phyloP scores from a whole-genome alignment of 768 basidiomycete genomes.

The Scleroderma bovista region DNA sequence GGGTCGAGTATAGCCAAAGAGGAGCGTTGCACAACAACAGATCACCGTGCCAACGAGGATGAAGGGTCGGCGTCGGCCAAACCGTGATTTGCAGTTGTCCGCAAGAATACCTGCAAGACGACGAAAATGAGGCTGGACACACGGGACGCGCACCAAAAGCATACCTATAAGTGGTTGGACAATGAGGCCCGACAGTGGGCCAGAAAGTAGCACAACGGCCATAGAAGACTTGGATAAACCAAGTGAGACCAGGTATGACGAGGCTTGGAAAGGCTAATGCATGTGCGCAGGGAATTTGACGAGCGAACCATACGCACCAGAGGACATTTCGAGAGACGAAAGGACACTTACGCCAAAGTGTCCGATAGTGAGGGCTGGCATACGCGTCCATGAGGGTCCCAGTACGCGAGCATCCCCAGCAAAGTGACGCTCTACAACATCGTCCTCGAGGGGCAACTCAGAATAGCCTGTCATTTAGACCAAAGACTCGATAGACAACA shows the following conservation, averaged over 20 bases:
- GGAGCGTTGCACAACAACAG: constrained; percentile 65
- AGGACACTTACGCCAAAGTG: background rate
- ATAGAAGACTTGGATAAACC: constrained; percentile 82
- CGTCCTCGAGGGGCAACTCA: no score
- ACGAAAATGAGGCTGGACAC: background rate
- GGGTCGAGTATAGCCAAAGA: constrained; percentile 76
- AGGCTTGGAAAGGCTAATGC: constrained; percentile 33
- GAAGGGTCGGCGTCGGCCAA: constrained; percentile 82
- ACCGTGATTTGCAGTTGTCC: constrained; percentile 77
- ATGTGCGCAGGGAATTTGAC: background rate
- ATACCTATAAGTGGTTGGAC: constrained; percentile 86
- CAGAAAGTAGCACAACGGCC: constrained; percentile 89
- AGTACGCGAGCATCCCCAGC: background rate
- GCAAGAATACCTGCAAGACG: constrained; percentile 51
- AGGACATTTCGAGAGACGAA: background rate
- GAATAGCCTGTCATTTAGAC: no score
- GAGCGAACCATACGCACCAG: background rate
- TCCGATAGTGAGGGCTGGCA: background rate
- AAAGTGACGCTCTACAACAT: no score
- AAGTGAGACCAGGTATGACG: constrained; percentile 85
- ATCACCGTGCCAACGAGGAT: constrained; percentile 69
- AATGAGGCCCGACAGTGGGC: constrained; percentile 82
- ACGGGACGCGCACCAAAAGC: constrained; percentile 2
- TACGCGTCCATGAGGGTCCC: background rate
- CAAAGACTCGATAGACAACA: no score